Percentiles rank a stretch among this genome's conserved stretches.
Conservation (phyloP, 306 rosid genomes). For the Medicago lupulina region DNA sequence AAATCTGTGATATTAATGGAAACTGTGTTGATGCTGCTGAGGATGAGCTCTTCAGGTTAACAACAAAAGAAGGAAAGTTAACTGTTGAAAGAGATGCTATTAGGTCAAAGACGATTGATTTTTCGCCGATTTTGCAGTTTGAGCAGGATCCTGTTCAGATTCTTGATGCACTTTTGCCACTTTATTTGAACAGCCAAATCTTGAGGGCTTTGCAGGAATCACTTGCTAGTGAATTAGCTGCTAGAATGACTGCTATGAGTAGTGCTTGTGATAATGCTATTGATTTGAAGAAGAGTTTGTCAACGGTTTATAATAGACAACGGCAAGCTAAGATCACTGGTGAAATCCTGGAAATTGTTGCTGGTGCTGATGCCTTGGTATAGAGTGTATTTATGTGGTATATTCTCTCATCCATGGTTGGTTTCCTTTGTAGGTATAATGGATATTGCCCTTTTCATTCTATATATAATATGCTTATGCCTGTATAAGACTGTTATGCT, state of each 20-base stretch:
- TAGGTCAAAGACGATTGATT: constrained; percentile 61
- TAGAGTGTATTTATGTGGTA: constrained; percentile 4
- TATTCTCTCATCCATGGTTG: too few relatives aligned
- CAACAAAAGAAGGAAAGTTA: constrained; percentile 84
- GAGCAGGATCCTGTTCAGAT: constrained; percentile 98
- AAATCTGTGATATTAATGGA: constrained; percentile 84
- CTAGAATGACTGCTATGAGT: constrained; percentile 94
- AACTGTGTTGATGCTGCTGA: constrained; percentile 88
- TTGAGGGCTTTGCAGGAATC: constrained; percentile 93
- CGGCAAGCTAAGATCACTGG: constrained; percentile 95
- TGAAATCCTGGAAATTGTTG: constrained; percentile 90
- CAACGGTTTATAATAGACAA: constrained; percentile 66
- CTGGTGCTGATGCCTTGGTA: constrained; percentile 73
- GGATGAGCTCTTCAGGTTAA: constrained; percentile 84
- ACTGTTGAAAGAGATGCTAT: constrained; percentile 75
- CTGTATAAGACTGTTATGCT: constrained; percentile 41
- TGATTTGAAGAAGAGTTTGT: constrained; percentile 72
- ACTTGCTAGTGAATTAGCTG: constrained; percentile 88
- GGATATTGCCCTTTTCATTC: constrained; percentile 35
- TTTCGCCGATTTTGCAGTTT: constrained; percentile 74
- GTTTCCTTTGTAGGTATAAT: constrained; percentile 31
- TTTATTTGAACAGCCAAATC: constrained; percentile 85
- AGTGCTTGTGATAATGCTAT: constrained; percentile 76
- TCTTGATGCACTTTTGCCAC: constrained; percentile 83
- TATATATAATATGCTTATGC: constrained; percentile 17